Base-by-base conservation (phyloP, 257 asterid genomes). In the Scutellaria minor region DNA sequence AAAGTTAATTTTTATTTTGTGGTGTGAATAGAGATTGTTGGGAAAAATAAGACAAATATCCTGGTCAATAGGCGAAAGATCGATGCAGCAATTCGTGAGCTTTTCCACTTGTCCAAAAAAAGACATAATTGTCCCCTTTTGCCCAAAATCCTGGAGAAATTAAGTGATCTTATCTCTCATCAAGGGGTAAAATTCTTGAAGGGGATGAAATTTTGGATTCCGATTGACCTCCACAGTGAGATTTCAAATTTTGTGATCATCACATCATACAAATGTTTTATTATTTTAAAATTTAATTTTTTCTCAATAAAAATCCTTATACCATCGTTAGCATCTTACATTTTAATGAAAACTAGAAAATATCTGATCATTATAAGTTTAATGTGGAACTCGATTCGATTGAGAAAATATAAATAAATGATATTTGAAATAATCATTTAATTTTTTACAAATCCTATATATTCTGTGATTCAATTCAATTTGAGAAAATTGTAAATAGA, bases 21-120 rank as follows among this genome's bases (percentile, higher is more conserved):
- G 64, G 58, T 10, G 6, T 52, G 73, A 72, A 18, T 74, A 58
- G 8, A 68, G 14, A 59, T 53, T 77, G 75, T 72, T 69, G 75
- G 75, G 40, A 63, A 65, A 55, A 40, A 13, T 64, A 71, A 27
- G 77, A 77, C 79, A 77, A 60, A 45, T 72, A 72, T 82, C 85
- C 85, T 76, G 85, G 85, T 82, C 85, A 82, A 82, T 44, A 44
- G 83, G 82, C 70, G 9, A 20, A 15, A 57, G 7, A 62, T 51
- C 3, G 37, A 31, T 31, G 69, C 69, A 59, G 14, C 62, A 64
- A 14, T 72, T 51, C 13, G 14, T 22, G 68, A 20, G 15, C 72
- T 63, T 73, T 63, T 62, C 7, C 46, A 52, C 64, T 63, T 63
- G 37, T 72, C 65, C 15, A 73, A 52, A 72, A 0, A 64, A 41